These are phyloP conservation scores for Wickerhamomyces bovis DNA, from an alignment of 805 yeast species.

Conservation along the genomic window DNA sequence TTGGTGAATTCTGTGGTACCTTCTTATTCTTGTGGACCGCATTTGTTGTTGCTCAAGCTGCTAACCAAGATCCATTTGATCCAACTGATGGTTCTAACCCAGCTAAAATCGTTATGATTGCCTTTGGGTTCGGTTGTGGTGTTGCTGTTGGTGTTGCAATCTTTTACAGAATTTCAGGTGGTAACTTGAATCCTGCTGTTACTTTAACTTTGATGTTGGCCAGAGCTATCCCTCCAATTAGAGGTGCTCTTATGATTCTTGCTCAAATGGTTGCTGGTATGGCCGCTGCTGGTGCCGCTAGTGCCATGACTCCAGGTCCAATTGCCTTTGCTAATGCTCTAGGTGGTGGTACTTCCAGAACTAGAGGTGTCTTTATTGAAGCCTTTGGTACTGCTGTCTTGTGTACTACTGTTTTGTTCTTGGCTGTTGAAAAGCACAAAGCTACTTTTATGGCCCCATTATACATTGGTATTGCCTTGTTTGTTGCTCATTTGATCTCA, in stretches of 20 bases:
- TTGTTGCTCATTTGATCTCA: constrained; percentile 75
- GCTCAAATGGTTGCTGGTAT: constrained; percentile 80
- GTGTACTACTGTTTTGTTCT: constrained; percentile 70
- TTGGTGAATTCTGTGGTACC: constrained; percentile 84
- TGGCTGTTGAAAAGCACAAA: constrained; percentile 78
- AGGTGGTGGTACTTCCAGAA: constrained; percentile 64
- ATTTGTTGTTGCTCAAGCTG: constrained; percentile 75
- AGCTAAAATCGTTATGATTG: constrained; percentile 66
- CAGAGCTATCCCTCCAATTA: constrained; percentile 65
- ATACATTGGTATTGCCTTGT: constrained; percentile 75
- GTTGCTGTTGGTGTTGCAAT: constrained; percentile 68
- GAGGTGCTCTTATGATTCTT: constrained; percentile 59
- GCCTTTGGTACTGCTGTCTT: constrained; percentile 72
- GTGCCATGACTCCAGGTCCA: constrained; percentile 79
- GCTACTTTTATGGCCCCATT: constrained; percentile 77
- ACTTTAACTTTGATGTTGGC: constrained; percentile 67
- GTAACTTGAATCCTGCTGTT: constrained; percentile 87
- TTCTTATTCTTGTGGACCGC: constrained; percentile 81
- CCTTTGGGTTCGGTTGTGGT: constrained; percentile 83
- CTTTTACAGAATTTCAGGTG: constrained; percentile 77
- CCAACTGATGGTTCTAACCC: constrained; percentile 46
- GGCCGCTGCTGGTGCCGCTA: constrained; percentile 88
- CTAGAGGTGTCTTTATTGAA: constrained; percentile 77
- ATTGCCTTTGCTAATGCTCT: constrained; percentile 64
- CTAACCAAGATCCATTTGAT: constrained; percentile 49